Conservation (phyloP, 2,329 filamentous ascomycete species). For the Incumbomyces delicatus region DNA sequence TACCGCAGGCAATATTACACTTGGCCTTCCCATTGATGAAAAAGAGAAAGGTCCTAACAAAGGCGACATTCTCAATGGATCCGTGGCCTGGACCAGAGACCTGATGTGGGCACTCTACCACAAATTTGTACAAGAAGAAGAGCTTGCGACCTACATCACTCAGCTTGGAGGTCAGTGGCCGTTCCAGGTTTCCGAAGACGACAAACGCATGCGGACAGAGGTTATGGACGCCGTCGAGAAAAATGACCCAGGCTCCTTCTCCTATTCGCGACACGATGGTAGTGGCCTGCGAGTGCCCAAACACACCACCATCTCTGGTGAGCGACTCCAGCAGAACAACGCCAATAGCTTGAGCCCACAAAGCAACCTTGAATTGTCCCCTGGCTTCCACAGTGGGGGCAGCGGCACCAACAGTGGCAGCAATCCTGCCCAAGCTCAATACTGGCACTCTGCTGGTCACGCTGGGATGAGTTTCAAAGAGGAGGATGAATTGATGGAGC, state of each 20-base stretch:
- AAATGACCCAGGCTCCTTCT: slow-evolving; percentile 65
- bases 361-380: slow-evolving; percentile 52
- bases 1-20: slow-evolving; percentile 74
- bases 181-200: slow-evolving; percentile 79
- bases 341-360: slow-evolving; percentile 44
- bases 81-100: slow-evolving; percentile 93
- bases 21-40: slow-evolving; percentile 84
- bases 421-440: slow-evolving; percentile 39
- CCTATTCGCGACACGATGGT: slow-evolving; percentile 73
- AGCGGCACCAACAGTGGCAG: slow-evolving; percentile 47
- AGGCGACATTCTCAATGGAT: slow-evolving; percentile 93
- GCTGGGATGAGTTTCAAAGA: slow-evolving; percentile 74
- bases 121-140: slow-evolving; percentile 81
- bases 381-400: slow-evolving; percentile 61
- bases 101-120: slow-evolving; percentile 93
- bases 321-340: slow-evolving; percentile 47
- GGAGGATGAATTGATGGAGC: slow-evolving; percentile 85
- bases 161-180: slow-evolving; percentile 66
- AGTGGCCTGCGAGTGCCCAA: slow-evolving; percentile 83
- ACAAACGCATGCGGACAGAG: slow-evolving; percentile 91
- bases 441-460: slow-evolving; percentile 41
- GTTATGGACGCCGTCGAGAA: slow-evolving; percentile 76
- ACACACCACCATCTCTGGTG: slow-evolving; percentile 84
- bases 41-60: slow-evolving; percentile 99
- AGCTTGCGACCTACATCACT: slow-evolving; percentile 65